phyloP scores from a whole-genome alignment of 345 rosid genomes.

The Eucalyptus brandiana region DNA sequence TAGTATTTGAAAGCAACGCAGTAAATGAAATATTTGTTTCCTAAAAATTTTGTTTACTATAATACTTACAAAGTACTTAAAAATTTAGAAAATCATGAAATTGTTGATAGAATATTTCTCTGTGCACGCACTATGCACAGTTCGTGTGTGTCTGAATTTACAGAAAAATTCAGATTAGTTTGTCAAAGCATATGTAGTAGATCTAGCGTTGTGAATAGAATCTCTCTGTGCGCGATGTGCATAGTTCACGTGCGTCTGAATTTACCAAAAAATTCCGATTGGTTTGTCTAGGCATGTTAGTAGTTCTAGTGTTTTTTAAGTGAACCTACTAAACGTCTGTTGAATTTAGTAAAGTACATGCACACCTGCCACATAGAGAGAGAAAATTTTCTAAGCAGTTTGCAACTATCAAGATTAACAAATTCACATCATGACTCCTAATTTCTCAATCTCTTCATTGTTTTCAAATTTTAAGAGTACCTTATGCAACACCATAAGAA shows the following conservation, averaged over 20 bases:
- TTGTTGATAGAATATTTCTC: background rate
- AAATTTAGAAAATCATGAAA: background rate
- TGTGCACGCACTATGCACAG: background rate
- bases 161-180: background rate
- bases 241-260: background rate
- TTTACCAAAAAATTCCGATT: background rate
- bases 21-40: background rate
- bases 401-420: background rate
- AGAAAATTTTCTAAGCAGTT: background rate
- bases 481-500: background rate
- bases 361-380: background rate
- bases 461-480: background rate
- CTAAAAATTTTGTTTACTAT: background rate
- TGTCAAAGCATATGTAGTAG: background rate
- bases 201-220: background rate
- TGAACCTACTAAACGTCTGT: background rate
- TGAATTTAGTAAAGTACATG: background rate
- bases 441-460: background rate
- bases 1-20: background rate
- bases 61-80: background rate
- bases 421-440: background rate
- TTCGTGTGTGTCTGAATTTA: background rate
- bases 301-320: background rate
- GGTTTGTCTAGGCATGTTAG: background rate
- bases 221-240: background rate